Evolutionary conservation across 2,329 filamentous ascomycete species (phyloP), one percentile per base, ranked within the genome.

Genomic region (Colletotrichum plurivorum): DNA sequence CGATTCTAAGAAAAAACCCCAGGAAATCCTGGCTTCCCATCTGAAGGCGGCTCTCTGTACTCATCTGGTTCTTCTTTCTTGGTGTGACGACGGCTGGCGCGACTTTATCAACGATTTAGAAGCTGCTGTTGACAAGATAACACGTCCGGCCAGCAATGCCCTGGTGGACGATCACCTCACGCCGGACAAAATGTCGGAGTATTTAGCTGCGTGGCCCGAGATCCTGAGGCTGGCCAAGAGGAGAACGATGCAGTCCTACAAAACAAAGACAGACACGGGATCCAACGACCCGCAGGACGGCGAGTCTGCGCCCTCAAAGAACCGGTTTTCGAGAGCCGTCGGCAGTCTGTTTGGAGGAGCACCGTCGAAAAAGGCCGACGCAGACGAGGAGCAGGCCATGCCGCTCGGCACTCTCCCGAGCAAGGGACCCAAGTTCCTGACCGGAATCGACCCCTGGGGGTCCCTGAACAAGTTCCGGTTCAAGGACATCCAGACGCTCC

Each of bases 51-150:
- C 63, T 3, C 15, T 67, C 4, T 31, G 25, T 1, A 67, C 58
- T 0, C 64, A 67, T 13, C 13, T 67, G 6, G 15, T 67, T 0
- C 51, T 39, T 15, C 2, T 63, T 8, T 55, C 18, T 6, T 67
- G 64, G 64, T 63, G 64, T 20, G 52, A 61, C 18, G 64, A 67
- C 2, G 41, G 52, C 31, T 67, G 58, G 52, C 41, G 58, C 4
- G 31, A 62, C 5, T 67, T 56, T 2, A 63, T 67, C 10, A 62
- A 67, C 15, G 64, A 67, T 2, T 31, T 56, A 0, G 58, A 63
- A 3, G 8, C 31, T 0, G 25, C 43, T 0, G 43, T 63, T 0
- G 12, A 53, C 0, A 13, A 18, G 0, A 51, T 51, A 1, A 18
- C 22, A 4, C 22, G 10, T 0, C 61, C 61, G 1, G 53, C 53